Percentiles rank a stretch among this genome's conserved stretches.
Conservation (phyloP, 768 basidiomycete species). For the Harrya chromipes region DNA sequence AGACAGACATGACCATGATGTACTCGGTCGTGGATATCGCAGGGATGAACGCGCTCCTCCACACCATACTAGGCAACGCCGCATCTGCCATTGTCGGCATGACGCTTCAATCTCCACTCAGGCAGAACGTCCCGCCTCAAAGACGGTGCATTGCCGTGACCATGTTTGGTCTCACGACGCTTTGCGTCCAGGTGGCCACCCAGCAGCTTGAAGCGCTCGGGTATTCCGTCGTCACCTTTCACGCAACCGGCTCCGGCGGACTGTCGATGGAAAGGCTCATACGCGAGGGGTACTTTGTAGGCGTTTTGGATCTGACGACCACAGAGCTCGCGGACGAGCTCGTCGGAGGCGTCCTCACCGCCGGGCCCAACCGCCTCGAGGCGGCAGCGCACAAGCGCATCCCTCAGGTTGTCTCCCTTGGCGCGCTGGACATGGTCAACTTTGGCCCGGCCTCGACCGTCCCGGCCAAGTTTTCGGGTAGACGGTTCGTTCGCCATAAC, state of each 20-base stretch:
- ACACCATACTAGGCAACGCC: slow-evolving; percentile 23
- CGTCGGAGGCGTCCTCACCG: slow-evolving; percentile 28
- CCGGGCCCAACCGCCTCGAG: slow-evolving; percentile 27
- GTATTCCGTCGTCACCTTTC: slow-evolving; percentile 24
- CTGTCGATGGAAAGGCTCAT: slow-evolving; percentile 31
- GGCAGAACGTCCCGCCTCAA: neutral
- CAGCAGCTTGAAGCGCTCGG: slow-evolving; percentile 21
- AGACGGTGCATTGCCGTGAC: slow-evolving; percentile 17
- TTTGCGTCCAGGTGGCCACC: slow-evolving; percentile 20
- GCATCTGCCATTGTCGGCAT: slow-evolving; percentile 29
- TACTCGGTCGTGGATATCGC: slow-evolving; percentile 30
- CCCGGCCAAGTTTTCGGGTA: slow-evolving; percentile 14
- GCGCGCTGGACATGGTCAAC: slow-evolving; percentile 35
- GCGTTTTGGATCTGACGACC: slow-evolving; percentile 31
- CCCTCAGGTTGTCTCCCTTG: slow-evolving; percentile 31
- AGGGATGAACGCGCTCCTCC: slow-evolving; percentile 27
- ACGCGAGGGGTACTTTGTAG: slow-evolving; percentile 20
- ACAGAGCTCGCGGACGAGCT: slow-evolving; percentile 34
- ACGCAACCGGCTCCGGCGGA: slow-evolving; percentile 30
- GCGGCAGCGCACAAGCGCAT: slow-evolving; percentile 19
- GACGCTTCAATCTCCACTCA: slow-evolving; percentile 9
- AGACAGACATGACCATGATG: slow-evolving; percentile 33
- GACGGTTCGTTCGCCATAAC: slow-evolving; percentile 25
- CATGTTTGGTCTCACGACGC: slow-evolving; percentile 30
- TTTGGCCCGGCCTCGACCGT: slow-evolving; percentile 30